These are phyloP conservation scores for Ceratocystis diversiconidia DNA, from an alignment of 2,329 filamentous ascomycete species.

Conservation along the genomic window DNA sequence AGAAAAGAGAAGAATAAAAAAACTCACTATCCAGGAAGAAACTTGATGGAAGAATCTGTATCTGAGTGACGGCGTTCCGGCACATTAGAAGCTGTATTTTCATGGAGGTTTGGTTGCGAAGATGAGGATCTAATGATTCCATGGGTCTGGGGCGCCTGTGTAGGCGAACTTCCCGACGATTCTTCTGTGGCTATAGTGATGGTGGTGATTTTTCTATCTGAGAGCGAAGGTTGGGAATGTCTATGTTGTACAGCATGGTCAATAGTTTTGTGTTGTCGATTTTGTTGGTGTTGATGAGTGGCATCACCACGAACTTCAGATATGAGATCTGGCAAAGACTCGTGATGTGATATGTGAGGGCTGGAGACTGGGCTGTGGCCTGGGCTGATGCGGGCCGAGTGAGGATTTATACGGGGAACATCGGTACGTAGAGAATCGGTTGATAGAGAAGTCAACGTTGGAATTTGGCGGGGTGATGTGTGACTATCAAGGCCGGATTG, in stretches of 20 bases:
- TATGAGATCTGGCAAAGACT: background rate
- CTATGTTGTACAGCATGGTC: background rate
- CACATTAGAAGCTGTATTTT: background rate
- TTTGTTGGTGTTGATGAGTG: background rate
- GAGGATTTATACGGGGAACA: background rate
- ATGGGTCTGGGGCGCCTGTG: background rate
- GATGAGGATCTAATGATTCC: background rate
- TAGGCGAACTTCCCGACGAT: background rate
- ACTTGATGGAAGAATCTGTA: constrained; percentile 29
- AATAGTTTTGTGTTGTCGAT: background rate
- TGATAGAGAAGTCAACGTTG: background rate
- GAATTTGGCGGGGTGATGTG: constrained; percentile 12
- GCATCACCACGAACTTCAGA: background rate
- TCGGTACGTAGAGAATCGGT: background rate
- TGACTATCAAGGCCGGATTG: constrained; percentile 16
- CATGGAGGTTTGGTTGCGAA: constrained; percentile 4
- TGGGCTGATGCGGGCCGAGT: background rate
- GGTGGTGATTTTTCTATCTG: background rate
- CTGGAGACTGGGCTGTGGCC: background rate
- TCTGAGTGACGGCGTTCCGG: constrained; percentile 25
- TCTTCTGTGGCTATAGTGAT: background rate
- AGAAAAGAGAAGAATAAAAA: background rate
- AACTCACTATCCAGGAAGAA: constrained; percentile 36
- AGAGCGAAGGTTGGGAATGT: background rate
- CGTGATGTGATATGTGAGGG: background rate